A percentile compares a stretch with the other conserved stretches of the same genome.
Conservation (phyloP, 1,139 yeast species). For the Debaryomyces nepalensis region DNA sequence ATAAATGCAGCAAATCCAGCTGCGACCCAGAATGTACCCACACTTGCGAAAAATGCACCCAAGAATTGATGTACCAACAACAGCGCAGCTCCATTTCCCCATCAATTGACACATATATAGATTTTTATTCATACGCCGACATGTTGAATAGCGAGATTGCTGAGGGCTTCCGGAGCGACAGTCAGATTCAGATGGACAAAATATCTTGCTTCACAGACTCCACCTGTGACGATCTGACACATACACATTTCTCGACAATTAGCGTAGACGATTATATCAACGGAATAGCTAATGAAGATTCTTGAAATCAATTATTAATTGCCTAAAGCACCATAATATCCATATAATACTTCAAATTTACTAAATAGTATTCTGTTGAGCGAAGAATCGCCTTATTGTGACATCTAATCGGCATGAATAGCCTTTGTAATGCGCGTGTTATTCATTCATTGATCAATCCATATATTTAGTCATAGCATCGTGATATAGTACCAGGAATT, state of each 20-base stretch:
- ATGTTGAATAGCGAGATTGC: slow-evolving; percentile 26
- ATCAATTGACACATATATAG: slow-evolving; percentile 21
- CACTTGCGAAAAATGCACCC: background rate
- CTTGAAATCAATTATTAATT: no score
- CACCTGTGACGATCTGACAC: slow-evolving; percentile 1
- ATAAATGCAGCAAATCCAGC: no score
- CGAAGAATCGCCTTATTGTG: no score
- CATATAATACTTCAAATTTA: no score
- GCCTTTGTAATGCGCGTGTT: no score
- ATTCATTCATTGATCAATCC: no score
- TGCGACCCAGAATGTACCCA: no score
- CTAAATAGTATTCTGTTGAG: no score
- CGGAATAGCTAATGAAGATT: background rate
- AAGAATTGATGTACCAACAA: background rate
- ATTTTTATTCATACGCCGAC: slow-evolving; percentile 35
- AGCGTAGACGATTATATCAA: slow-evolving; percentile 26
- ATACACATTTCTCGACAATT: slow-evolving; percentile 20
- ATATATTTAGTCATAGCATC: no score
- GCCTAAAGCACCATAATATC: no score
- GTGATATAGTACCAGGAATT: no score
- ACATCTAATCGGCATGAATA: no score
- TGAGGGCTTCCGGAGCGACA: background rate
- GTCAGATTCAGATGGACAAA: background rate
- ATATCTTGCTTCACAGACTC: background rate
- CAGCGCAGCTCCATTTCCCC: background rate